These are phyloP conservation scores for Aspergillus fijiensis DNA, from an alignment of 2,329 filamentous ascomycete species.

Conservation along the genomic window DNA sequence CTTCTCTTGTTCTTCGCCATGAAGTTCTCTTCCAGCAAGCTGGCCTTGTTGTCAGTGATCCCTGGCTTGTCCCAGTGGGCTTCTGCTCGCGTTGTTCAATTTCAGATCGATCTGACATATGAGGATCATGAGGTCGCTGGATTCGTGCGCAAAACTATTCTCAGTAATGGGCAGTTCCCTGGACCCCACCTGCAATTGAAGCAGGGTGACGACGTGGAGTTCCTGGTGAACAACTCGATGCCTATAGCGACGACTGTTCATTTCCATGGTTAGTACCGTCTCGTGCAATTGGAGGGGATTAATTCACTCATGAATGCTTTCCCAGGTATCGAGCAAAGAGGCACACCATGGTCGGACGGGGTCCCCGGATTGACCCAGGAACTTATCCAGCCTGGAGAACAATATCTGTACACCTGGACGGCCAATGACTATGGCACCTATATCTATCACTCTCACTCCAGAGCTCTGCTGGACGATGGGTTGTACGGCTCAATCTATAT, in stretches of 20 bases:
- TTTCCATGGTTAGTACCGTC: constrained; percentile 27
- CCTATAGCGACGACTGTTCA: constrained; percentile 33
- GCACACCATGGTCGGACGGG: constrained; percentile 62
- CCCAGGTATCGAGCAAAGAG: constrained; percentile 39
- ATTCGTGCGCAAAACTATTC: constrained; percentile 24
- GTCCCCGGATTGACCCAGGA: constrained; percentile 58
- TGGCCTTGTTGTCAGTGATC: constrained; percentile 7
- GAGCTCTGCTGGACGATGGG: constrained; percentile 60
- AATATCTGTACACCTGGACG: constrained; percentile 56
- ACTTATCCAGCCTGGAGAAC: constrained; percentile 50
- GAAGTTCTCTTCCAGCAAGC: not conserved
- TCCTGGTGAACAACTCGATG: constrained; percentile 29
- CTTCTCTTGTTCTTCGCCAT: not conserved
- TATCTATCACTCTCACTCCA: constrained; percentile 62
- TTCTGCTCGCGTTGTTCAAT: constrained; percentile 9
- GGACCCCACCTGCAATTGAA: constrained; percentile 28
- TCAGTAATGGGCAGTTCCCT: constrained; percentile 32
- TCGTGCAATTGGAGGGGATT: not conserved
- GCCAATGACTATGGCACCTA: constrained; percentile 59
- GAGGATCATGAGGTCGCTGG: constrained; percentile 26
- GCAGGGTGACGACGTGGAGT: constrained; percentile 31
- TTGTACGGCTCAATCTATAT: constrained; percentile 59
- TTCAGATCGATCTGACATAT: constrained; percentile 25
- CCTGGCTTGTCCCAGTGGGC: constrained; percentile 11
- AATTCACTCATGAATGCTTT: not conserved